A percentile compares a stretch with the other conserved stretches of the same genome.
These are phyloP conservation scores for Coemansia sp. DNA, from an alignment of 371 early-diverging fungal genomes.

Conservation along the genomic window DNA sequence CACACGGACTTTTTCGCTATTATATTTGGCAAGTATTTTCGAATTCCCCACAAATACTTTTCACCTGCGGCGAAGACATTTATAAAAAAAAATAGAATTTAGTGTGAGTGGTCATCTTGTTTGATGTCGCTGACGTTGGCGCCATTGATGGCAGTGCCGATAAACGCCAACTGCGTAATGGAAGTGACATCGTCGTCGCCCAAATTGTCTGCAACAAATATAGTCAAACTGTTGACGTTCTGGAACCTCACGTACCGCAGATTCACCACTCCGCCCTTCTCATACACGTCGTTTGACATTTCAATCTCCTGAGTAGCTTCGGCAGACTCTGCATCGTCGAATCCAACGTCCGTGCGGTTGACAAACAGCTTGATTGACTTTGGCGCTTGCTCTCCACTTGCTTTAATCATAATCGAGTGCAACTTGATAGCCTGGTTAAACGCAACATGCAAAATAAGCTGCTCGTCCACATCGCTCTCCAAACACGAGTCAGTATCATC, in stretches of 20 bases:
- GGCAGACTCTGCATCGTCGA: conserved; percentile 81
- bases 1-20: neutral
- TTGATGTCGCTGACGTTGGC: conserved; percentile 58
- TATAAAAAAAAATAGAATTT: neutral
- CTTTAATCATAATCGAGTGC: conserved; percentile 81
- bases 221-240: conserved; percentile 68
- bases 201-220: conserved; percentile 82
- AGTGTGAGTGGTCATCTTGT: conserved; percentile 39
- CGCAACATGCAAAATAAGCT: conserved; percentile 79
- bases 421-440: conserved; percentile 91
- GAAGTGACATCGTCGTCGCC: conserved; percentile 79
- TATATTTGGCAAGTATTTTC: neutral
- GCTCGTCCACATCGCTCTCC: conserved; percentile 93
- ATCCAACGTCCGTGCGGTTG: conserved; percentile 77
- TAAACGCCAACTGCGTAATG: conserved; percentile 73
- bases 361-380: conserved; percentile 81
- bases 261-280: conserved; percentile 61
- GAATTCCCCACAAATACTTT: neutral
- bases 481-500: conserved; percentile 65
- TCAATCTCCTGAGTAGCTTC: conserved; percentile 74
- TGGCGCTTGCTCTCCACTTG: conserved; percentile 73
- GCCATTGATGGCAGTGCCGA: conserved; percentile 67
- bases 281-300: conserved; percentile 68
- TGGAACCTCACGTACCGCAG: conserved; percentile 94
- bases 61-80: conserved; percentile 8